Evolutionary conservation across 139 green algal genomes (phyloP), one percentile per base, ranked within the genome.

Genomic region (Micractinium sp.): DNA sequence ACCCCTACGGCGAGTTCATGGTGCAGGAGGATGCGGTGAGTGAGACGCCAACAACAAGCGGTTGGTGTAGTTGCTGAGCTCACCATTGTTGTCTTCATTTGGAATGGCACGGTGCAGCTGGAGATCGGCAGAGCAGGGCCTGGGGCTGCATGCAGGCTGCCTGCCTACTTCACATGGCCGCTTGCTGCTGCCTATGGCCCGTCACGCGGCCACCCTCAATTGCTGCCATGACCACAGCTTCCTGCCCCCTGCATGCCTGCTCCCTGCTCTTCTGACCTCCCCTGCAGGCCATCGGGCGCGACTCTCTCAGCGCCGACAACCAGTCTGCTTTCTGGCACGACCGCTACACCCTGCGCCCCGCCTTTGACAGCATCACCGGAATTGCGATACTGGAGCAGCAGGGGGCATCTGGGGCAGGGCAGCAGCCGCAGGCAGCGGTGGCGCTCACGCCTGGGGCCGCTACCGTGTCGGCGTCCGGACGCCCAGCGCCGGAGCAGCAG

Each of bases 1-100:
- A 99, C 84, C 96, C 97, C 0, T 97, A 98, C 86, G 80, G 39
- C 25, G 97, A 99, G 90, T 99, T 99, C 87, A 97, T 99, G 93
- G 92, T 98, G 31, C 87, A 96, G 78, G 93, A 96, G 88, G 79
- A 95, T 41, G 60, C 41, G 85, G 90, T 90, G 76, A 86, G 77
- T 29, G n/a, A n/a, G n/a, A n/a, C n/a, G n/a, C n/a, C n/a, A n/a
- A n/a, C n/a, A n/a, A n/a, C n/a, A n/a, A n/a, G n/a, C n/a, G n/a
- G n/a, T n/a, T n/a, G n/a, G n/a, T n/a, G n/a, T n/a, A n/a, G n/a
- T n/a, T n/a, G n/a, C n/a, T n/a, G n/a, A n/a, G n/a, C n/a, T n/a
- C n/a, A n/a, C n/a, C n/a, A n/a, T n/a, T n/a, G n/a, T n/a, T n/a
- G n/a, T n/a, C n/a, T n/a, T n/a, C n/a, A n/a, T n/a, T n/a, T n/a